A percentile compares a stretch with the other conserved stretches of the same genome.
phyloP scores from a whole-genome alignment of 2,329 filamentous ascomycete species.

The Clonostachys solani region DNA sequence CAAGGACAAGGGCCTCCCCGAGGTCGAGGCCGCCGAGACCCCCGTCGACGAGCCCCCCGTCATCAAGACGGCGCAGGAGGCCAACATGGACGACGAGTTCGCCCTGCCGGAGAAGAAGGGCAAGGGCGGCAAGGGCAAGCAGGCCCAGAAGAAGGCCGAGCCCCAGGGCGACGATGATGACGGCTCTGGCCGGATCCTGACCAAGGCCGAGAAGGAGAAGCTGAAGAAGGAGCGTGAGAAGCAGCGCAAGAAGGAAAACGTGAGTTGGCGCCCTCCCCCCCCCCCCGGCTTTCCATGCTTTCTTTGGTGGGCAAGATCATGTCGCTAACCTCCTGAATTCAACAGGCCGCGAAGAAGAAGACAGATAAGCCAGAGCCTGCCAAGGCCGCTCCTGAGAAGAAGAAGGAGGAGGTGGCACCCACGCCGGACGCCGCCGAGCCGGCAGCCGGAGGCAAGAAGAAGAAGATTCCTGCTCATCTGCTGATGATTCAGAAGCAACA shows the following conservation, averaged over 20 bases:
- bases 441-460: slow-evolving; percentile 67
- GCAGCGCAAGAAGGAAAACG: slow-evolving; percentile 97
- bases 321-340: neutral
- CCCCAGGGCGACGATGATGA: slow-evolving; percentile 38
- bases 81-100: slow-evolving; percentile 80
- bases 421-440: slow-evolving; percentile 38
- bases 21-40: slow-evolving; percentile 62
- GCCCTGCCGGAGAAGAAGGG: slow-evolving; percentile 73
- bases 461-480: slow-evolving; percentile 79
- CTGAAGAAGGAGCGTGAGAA: slow-evolving; percentile 98
- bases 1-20: slow-evolving; percentile 78
- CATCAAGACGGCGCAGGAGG: slow-evolving; percentile 64
- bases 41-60: slow-evolving; percentile 52
- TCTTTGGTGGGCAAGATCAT: neutral
- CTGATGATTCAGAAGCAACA: slow-evolving; percentile 76
- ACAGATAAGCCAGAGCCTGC: slow-evolving; percentile 21
- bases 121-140: slow-evolving; percentile 50
- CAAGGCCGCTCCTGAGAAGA: slow-evolving; percentile 44
- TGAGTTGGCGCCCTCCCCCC: slow-evolving; percentile 25
- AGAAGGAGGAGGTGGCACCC: slow-evolving; percentile 55
- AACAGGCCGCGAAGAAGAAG: slow-evolving; percentile 79
- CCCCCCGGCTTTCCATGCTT: neutral
- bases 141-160: slow-evolving; percentile 38
- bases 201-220: slow-evolving; percentile 98
- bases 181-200: slow-evolving; percentile 69